Base-by-base conservation (phyloP, 1,284 basidiomycete genomes). In the Heterobasidion occidentale region DNA sequence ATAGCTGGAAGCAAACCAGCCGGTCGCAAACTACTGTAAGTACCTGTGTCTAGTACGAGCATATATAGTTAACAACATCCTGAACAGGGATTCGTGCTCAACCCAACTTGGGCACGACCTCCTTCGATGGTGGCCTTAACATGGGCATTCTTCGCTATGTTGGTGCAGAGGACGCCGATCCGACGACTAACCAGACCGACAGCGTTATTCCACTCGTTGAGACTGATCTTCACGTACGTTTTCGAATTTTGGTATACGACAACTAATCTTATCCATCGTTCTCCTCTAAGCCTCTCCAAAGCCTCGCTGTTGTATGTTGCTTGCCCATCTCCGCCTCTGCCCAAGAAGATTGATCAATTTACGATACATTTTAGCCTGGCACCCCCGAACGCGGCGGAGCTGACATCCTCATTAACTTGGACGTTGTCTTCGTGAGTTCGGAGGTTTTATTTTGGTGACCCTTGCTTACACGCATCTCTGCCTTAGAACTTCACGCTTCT, bases 91-190 rank as follows among this genome's bases (percentile, higher is more conserved):
- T 66, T 17, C 61, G 61, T 17, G 57, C 63, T 4, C 27, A 53
- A 33, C 61, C 60, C 12, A 56, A 19, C 35, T 9, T 4, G 15
- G 36, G 17, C 7, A 35, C n/a, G 19, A 47, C 53, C 8, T 48
- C 52, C 54, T 51, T 77, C 59, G 63, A 56, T 0, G 68, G 67
- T 9, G 75, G 75, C 5, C 62, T 74, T 46, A 80, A 80, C 61
- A 69, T 71, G 15, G 84, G 80, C 2, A 79, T 86, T 56, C 62
- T 85, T 35, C 74, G 77, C 17, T 86, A 86, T 61, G 57, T 48
- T 0, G 76, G 77, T 6, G 83, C 82, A 3, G 60, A 67, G 0
- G 57, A 57, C 1, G 54, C 53, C 5, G 77, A 84, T 33, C 84
- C 81, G 0, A 73, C 67, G 3, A 72, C 71, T 35, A 67, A 61